Evolutionary conservation across 2,329 filamentous ascomycete genomes (phyloP).

Genomic region (Teratosphaeria destructans): DNA sequence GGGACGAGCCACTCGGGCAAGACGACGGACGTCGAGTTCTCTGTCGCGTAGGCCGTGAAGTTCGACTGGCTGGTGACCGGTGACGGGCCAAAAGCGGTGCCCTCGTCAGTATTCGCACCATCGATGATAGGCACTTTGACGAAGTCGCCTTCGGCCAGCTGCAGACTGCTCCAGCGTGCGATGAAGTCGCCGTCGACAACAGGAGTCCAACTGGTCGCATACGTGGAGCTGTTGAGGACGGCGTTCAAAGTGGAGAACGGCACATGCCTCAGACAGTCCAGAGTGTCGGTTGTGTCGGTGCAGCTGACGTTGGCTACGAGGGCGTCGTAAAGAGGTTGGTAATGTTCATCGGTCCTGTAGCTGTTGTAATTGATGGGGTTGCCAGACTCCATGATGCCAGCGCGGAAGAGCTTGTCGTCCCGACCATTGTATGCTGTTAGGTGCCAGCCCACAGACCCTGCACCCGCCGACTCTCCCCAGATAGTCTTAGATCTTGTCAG

Average conservation of each 20-base stretch:
- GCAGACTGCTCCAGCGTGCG: slow-evolving; percentile 37
- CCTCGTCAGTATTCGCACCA: slow-evolving; percentile 43
- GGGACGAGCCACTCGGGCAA: slow-evolving; percentile 27
- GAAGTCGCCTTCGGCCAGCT: slow-evolving; percentile 32
- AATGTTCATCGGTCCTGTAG: slow-evolving; percentile 10
- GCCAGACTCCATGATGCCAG: slow-evolving; percentile 36
- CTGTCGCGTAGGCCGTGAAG: slow-evolving; percentile 32
- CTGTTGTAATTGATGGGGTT: slow-evolving; percentile 14
- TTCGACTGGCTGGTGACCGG: slow-evolving; percentile 30
- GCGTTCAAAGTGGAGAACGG: slow-evolving; percentile 19
- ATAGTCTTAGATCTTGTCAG: background rate
- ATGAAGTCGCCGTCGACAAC: slow-evolving; percentile 40
- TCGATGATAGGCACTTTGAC: slow-evolving; percentile 36
- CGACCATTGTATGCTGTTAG: slow-evolving; percentile 39
- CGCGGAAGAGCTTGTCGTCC: slow-evolving; percentile 38
- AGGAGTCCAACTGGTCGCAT: background rate
- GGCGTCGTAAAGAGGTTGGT: slow-evolving; percentile 51
- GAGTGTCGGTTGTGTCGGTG: slow-evolving; percentile 42
- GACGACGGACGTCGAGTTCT: background rate
- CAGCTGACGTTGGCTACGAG: slow-evolving; percentile 54
- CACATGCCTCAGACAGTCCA: slow-evolving; percentile 53
- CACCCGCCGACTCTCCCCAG: slow-evolving; percentile 29
- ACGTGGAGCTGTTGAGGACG: slow-evolving; percentile 16
- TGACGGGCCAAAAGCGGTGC: slow-evolving; percentile 28
- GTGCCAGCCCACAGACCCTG: slow-evolving; percentile 34